phyloP scores from a whole-genome alignment of 441 rosid species.

The Arabidopsis hybrid region DNA sequence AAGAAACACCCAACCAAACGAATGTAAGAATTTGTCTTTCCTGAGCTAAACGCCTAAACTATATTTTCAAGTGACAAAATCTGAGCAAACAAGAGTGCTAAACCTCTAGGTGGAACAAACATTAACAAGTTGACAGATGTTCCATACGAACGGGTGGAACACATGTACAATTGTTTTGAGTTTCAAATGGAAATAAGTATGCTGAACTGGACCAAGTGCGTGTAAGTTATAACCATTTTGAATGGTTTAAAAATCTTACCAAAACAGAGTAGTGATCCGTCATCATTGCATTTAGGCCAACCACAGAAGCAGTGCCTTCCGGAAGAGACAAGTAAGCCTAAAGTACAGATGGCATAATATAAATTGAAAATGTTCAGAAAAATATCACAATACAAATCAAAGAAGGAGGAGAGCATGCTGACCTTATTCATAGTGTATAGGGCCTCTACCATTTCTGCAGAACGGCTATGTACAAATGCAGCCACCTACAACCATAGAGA shows the following conservation, averaged over 20 bases:
- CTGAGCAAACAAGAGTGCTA: conserved; percentile 21
- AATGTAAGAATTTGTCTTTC: conserved; percentile 11
- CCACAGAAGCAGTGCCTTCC: conserved; percentile 71
- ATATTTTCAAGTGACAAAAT: conserved; percentile 21
- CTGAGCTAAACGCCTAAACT: conserved; percentile 7
- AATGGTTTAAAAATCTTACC: conserved; percentile 49
- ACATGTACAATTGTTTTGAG: conserved; percentile 14
- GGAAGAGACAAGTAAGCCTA: conserved; percentile 82
- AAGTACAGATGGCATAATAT: conserved; percentile 30
- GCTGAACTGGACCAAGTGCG: conserved; percentile 22
- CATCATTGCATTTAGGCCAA: conserved; percentile 73
- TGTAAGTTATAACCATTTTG: conserved; percentile 23
- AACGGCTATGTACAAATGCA: conserved; percentile 52
- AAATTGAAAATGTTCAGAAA: conserved; percentile 15
- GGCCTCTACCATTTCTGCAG: conserved; percentile 68
- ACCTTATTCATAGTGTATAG: conserved; percentile 70
- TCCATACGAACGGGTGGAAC: conserved; percentile 23
- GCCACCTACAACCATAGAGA: conserved; percentile 54
- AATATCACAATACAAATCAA: conserved; percentile 17
- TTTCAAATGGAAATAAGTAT: conserved; percentile 28
- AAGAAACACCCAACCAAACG: conserved; percentile 16
- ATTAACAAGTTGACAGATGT: conserved; percentile 29
- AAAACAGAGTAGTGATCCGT: conserved; percentile 64
- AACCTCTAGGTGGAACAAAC: conserved; percentile 13
- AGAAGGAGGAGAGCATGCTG: conserved; percentile 34